Percentiles rank a stretch among this genome's conserved stretches.
phyloP scores from a whole-genome alignment of 805 yeast species.

The Nakazawaea sp. region DNA sequence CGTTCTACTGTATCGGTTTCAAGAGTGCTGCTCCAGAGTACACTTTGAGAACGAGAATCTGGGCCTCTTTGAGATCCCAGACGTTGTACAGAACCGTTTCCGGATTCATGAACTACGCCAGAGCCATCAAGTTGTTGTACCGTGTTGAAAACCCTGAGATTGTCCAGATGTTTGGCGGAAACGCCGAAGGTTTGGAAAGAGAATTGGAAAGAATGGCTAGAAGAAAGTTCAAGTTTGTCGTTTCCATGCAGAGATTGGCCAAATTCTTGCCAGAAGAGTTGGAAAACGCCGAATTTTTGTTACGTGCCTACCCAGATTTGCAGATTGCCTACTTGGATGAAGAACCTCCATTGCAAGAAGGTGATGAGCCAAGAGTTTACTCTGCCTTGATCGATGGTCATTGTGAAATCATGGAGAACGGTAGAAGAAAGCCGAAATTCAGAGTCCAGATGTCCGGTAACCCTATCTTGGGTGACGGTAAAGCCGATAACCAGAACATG shows the following conservation, averaged over 20 bases:
- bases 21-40: conserved; percentile 97
- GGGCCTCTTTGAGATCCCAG: conserved; percentile 98
- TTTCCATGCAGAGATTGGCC: conserved; percentile 81
- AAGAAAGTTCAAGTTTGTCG: conserved; percentile 74
- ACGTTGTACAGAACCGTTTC: conserved; percentile 95
- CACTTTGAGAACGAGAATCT: conserved; percentile 90
- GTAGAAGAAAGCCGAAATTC: conserved; percentile 70
- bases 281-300: conserved; percentile 73
- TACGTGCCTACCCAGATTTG: conserved; percentile 79
- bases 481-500: conserved; percentile 82
- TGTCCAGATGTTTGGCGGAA: conserved; percentile 98
- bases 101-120: conserved; percentile 97
- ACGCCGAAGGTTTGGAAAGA: conserved; percentile 92
- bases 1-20: conserved; percentile 95
- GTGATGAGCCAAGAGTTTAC: conserved; percentile 65
- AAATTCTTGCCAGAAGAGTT: conserved; percentile 67
- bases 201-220: conserved; percentile 89
- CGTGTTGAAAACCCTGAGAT: conserved; percentile 94
- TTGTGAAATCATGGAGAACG: conserved; percentile 64
- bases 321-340: conserved; percentile 93
- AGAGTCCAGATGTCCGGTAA: conserved; percentile 77
- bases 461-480: conserved; percentile 85
- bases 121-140: conserved; percentile 89
- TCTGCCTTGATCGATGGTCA: conserved; percentile 79
- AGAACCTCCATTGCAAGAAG: conserved; percentile 70